These are phyloP conservation scores for Grosmannia penicillata DNA, from an alignment of 2,329 filamentous ascomycete species.

Conservation along the genomic window DNA sequence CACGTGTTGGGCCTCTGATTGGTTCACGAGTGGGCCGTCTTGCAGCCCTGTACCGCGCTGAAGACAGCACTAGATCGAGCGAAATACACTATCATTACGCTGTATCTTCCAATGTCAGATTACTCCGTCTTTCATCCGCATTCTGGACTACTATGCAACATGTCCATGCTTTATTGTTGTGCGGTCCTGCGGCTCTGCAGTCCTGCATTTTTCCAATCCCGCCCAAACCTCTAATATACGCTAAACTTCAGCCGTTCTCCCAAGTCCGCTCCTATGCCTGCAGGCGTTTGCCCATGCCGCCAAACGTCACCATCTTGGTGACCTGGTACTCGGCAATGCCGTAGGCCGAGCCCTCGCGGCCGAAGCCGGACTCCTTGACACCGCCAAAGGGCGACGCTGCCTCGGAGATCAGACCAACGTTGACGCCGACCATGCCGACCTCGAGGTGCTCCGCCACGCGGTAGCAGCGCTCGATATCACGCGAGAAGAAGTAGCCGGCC, in stretches of 20 bases:
- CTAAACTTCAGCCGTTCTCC: neutral
- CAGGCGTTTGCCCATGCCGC: slow-evolving; percentile 40
- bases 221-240: no score
- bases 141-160: no score
- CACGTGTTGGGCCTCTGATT: no score
- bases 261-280: slow-evolving; percentile 16
- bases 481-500: slow-evolving; percentile 85
- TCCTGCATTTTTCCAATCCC: neutral
- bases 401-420: slow-evolving; percentile 54
- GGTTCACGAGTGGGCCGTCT: no score
- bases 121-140: no score
- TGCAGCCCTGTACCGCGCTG: no score
- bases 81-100: no score
- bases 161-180: no score
- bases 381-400: slow-evolving; percentile 55
- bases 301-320: slow-evolving; percentile 52
- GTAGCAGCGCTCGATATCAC: slow-evolving; percentile 41
- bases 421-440: slow-evolving; percentile 78
- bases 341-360: slow-evolving; percentile 62
- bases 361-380: slow-evolving; percentile 71
- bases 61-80: no score
- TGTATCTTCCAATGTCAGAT: no score
- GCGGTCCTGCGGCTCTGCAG: neutral
- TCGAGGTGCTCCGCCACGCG: slow-evolving; percentile 57
- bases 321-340: slow-evolving; percentile 63